phyloP scores from a whole-genome alignment of 345 rosid species.

The Brassica incana region DNA sequence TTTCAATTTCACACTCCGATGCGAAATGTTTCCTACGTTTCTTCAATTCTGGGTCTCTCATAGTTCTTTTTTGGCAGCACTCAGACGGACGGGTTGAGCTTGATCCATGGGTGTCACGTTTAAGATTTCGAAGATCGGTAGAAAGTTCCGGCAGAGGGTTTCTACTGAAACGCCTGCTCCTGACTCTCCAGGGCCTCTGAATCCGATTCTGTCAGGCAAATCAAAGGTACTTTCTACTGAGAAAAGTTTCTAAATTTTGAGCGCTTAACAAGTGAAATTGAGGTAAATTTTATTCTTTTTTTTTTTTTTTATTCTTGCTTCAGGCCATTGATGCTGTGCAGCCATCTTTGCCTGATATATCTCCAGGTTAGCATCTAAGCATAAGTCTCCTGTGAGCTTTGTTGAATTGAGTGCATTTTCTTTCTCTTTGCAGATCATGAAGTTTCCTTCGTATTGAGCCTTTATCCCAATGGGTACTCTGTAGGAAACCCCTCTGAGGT shows the following conservation, averaged over 20 bases:
- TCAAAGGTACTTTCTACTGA: neutral
- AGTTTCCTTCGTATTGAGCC: constrained; percentile 72
- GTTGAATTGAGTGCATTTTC: constrained; percentile 5
- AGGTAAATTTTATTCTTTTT: no score
- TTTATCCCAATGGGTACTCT: constrained; percentile 74
- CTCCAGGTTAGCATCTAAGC: constrained; percentile 43
- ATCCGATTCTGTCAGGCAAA: neutral
- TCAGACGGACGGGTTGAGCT: constrained; percentile 28
- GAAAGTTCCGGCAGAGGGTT: constrained; percentile 59
- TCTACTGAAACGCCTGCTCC: constrained; percentile 42
- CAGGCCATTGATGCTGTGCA: constrained; percentile 48
- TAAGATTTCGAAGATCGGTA: constrained; percentile 66
- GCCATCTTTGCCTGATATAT: constrained; percentile 41
- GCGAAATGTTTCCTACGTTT: neutral
- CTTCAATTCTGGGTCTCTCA: neutral
- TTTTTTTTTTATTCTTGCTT: constrained; percentile 7
- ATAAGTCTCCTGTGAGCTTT: neutral
- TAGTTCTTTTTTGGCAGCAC: neutral
- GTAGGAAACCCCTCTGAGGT: constrained; percentile 81
- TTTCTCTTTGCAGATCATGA: constrained; percentile 57
- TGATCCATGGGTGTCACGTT: constrained; percentile 62
- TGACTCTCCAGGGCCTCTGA: constrained; percentile 43
- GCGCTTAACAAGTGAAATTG: no score
- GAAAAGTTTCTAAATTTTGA: neutral
- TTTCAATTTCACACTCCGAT: neutral